phyloP scores from a whole-genome alignment of 805 yeast genomes.

The Zygosaccharomyces gambellarensis region DNA sequence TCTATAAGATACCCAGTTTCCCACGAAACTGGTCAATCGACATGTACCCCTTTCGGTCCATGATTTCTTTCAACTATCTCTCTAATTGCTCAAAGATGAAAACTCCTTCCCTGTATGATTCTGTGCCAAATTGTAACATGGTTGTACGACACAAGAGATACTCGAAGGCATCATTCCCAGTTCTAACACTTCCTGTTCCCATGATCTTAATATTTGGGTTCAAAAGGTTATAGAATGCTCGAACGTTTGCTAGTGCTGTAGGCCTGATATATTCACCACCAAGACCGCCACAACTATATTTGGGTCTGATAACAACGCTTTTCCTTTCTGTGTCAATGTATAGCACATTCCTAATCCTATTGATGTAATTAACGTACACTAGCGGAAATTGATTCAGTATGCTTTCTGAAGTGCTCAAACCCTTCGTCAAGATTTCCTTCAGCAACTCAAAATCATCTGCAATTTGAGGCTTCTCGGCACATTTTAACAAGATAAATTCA shows the following conservation, averaged over 20 bases:
- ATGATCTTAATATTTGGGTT: constrained; percentile 28
- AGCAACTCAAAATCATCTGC: constrained; percentile 32
- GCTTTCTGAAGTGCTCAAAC: constrained; percentile 24
- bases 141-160: constrained; percentile 33
- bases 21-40: constrained; percentile 33
- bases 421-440: constrained; percentile 21
- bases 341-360: constrained; percentile 32
- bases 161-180: constrained; percentile 33
- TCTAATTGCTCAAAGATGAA: constrained; percentile 25
- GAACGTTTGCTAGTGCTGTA: constrained; percentile 33
- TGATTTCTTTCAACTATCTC: constrained; percentile 22
- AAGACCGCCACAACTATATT: constrained; percentile 33
- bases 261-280: constrained; percentile 34
- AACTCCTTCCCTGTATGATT: constrained; percentile 27
- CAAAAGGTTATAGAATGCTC: constrained; percentile 32
- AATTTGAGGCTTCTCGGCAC: constrained; percentile 34
- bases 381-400: constrained; percentile 29
- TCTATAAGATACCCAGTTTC: constrained; percentile 22
- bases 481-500: constrained; percentile 33
- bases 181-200: constrained; percentile 32
- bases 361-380: constrained; percentile 30
- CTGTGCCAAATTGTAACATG: constrained; percentile 32
- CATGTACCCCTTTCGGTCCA: constrained; percentile 28
- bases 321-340: constrained; percentile 29
- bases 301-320: constrained; percentile 32